Evolutionary conservation across 768 basidiomycete genomes (phyloP).

Genomic region (Leccinum pellstonianum): DNA sequence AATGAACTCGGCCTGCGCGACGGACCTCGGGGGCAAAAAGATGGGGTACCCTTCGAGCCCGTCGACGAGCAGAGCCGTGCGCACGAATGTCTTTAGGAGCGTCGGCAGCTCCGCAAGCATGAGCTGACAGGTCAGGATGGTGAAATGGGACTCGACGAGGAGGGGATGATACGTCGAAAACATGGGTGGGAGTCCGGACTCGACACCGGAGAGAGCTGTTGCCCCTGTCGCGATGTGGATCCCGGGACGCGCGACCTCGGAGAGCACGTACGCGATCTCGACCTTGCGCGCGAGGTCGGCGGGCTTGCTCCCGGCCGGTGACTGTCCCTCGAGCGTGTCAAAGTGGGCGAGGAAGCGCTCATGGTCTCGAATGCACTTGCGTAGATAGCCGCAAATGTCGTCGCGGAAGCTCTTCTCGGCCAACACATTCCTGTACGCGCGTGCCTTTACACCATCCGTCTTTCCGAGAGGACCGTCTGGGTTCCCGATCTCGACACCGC

Average conservation of each 20-base stretch:
- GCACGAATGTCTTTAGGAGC: conserved; percentile 63
- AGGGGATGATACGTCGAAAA: conserved; percentile 92
- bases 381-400: conserved; percentile 55
- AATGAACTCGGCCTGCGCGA: conserved; percentile 88
- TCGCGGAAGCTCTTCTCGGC: conserved; percentile 56
- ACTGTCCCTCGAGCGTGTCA: conserved; percentile 60
- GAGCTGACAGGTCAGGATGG: conserved; percentile 68
- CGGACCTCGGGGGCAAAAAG: conserved; percentile 82
- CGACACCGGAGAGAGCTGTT: conserved; percentile 39
- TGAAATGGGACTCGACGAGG: conserved; percentile 84
- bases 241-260: conserved; percentile 67
- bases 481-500: conserved; percentile 84
- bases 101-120: conserved; percentile 74
- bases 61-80: conserved; percentile 68
- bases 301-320: conserved; percentile 16
- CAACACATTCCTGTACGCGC: conserved; percentile 62
- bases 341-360: conserved; percentile 84
- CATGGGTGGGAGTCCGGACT: conserved; percentile 42
- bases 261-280: conserved; percentile 67
- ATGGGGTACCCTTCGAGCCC: conserved; percentile 87
- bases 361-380: conserved; percentile 80
- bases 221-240: conserved; percentile 38
- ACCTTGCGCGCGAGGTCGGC: conserved; percentile 49
- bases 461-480: conserved; percentile 74
- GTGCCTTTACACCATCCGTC: conserved; percentile 53